These are phyloP conservation scores for Diutina ranongensis DNA, from an alignment of 1,139 yeast species.

Conservation along the genomic window DNA sequence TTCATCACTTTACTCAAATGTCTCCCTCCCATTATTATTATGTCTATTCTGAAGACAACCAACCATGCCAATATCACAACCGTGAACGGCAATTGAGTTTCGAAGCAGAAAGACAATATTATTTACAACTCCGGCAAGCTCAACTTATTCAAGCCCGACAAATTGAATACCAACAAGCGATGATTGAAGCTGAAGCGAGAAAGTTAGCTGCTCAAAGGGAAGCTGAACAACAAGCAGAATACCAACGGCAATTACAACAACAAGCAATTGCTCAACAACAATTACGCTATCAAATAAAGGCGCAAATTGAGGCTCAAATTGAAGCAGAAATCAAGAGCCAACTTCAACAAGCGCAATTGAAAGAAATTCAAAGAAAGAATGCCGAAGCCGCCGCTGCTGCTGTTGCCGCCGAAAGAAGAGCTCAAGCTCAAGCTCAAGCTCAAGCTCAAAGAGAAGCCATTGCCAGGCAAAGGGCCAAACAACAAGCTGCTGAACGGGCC, in stretches of 20 bases:
- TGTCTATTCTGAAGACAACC: background rate
- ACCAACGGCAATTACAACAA: background rate
- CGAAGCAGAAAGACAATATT: background rate
- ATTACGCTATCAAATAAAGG: background rate
- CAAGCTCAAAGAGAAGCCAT: background rate
- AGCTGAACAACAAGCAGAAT: background rate
- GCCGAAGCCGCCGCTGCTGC: too few relatives aligned
- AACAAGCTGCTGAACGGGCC: background rate
- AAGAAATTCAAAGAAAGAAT: too few relatives aligned
- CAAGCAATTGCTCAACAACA: background rate
- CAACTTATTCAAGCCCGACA: background rate
- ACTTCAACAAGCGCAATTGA: too few relatives aligned
- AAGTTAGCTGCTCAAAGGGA: background rate
- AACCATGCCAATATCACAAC: too few relatives aligned
- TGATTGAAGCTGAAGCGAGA: background rate
- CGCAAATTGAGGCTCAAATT: background rate
- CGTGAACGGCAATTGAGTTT: too few relatives aligned
- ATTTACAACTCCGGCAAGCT: background rate
- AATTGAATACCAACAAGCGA: too few relatives aligned
- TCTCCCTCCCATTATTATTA: background rate
- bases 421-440: background rate
- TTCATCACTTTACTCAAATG: background rate
- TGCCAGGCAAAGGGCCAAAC: background rate
- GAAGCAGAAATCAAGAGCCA: background rate
- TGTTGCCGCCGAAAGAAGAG: background rate